phyloP scores from a whole-genome alignment of 352 stramenopile genomes.

The Globisporangium okanoganense region DNA sequence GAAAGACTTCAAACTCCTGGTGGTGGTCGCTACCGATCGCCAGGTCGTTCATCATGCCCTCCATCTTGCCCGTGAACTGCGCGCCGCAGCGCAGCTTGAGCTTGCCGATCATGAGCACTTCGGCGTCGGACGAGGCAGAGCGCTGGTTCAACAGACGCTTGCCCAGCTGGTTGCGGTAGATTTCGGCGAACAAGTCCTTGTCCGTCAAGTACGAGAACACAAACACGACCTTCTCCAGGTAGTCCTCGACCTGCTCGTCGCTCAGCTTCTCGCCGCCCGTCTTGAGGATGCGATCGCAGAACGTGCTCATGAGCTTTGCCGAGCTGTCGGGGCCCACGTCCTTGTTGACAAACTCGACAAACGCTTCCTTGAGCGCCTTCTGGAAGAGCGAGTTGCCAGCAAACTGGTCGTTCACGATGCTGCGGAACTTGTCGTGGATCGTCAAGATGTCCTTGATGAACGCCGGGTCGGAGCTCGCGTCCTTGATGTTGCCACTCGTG shows the following conservation, averaged over 20 bases:
- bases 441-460: constrained; percentile 99
- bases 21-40: constrained; percentile 96
- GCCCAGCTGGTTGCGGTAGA: constrained; percentile 98
- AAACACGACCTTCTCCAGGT: constrained; percentile 97
- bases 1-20: constrained; percentile 93
- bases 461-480: constrained; percentile 89
- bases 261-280: constrained; percentile 97
- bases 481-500: constrained; percentile 92
- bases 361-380: constrained; percentile 99
- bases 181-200: constrained; percentile 99
- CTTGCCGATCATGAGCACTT: constrained; percentile 99
- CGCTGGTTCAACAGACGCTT: constrained; percentile 98
- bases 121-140: constrained; percentile 96
- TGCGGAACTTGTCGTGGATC: constrained; percentile 98
- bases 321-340: constrained; percentile 97
- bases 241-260: constrained; percentile 96
- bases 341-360: constrained; percentile 99
- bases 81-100: constrained; percentile 98
- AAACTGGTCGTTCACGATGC: constrained; percentile 97
- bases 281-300: constrained; percentile 99
- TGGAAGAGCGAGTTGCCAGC: constrained; percentile 96
- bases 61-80: constrained; percentile 99
- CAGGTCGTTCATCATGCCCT: constrained; percentile 99
- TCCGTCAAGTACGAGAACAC: constrained; percentile 99
- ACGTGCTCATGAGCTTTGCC: constrained; percentile 99